Evolutionary conservation across 495 filamentous ascomycete species (phyloP).

Genomic region (Xylaria sp.): DNA sequence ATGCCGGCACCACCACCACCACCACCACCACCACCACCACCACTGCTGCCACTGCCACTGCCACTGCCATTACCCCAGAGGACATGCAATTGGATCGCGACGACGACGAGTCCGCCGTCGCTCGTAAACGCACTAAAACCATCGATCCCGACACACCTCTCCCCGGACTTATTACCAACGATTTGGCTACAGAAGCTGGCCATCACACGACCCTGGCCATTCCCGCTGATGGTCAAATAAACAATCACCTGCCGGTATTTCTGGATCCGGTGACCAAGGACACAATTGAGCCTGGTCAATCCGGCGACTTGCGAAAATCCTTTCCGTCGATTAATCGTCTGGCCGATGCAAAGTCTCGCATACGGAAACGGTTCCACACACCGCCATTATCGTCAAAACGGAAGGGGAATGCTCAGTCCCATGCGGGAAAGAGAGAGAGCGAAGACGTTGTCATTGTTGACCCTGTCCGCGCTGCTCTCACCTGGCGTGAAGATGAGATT

Average conservation of each 20-base stretch:
- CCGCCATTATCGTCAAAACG: constrained; percentile 45
- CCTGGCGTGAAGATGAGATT: constrained; percentile 86
- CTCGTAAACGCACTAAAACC: constrained; percentile 50
- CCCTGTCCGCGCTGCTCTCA: constrained; percentile 63
- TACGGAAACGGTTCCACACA: constrained; percentile 51
- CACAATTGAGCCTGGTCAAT: constrained; percentile 36
- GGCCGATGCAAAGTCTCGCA: constrained; percentile 50
- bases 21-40: constrained; percentile 21
- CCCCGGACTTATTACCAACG: constrained; percentile 27
- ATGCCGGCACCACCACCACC: constrained; percentile 29
- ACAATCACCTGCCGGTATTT: constrained; percentile 30
- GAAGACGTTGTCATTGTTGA: constrained; percentile 51
- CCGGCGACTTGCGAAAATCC: constrained; percentile 37
- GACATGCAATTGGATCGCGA: constrained; percentile 35
- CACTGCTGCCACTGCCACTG: too few species aligned
- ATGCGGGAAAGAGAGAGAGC: not conserved
- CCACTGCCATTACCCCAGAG: constrained; percentile 21
- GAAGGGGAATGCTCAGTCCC: constrained; percentile 27
- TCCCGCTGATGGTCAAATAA: constrained; percentile 31
- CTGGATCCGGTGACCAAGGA: constrained; percentile 41
- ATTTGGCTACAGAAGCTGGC: constrained; percentile 15
- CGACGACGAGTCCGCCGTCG: constrained; percentile 34
- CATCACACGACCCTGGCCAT: not conserved
- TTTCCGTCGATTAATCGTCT: constrained; percentile 49
- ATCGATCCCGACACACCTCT: constrained; percentile 34